Conservation (phyloP, 2,329 filamentous ascomycete genomes). For the Fusarium scirpi region DNA sequence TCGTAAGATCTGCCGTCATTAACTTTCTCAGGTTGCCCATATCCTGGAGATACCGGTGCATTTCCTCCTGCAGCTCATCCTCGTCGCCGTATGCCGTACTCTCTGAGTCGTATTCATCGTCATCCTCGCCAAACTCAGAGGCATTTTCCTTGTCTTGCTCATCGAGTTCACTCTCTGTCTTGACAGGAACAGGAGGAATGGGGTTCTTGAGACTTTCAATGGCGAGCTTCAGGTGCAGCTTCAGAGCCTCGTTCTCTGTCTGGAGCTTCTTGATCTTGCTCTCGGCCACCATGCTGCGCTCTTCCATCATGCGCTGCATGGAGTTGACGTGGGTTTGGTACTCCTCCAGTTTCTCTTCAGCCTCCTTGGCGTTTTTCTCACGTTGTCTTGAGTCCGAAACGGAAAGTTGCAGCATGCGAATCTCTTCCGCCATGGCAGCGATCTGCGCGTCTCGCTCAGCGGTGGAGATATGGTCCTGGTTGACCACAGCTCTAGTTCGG, state of each 20-base stretch:
- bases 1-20: constrained; percentile 81
- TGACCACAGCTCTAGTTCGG: constrained; percentile 92
- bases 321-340: constrained; percentile 91
- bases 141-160: constrained; percentile 55
- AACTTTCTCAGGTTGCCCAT: constrained; percentile 72
- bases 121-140: constrained; percentile 71
- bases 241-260: constrained; percentile 89
- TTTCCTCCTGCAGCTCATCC: constrained; percentile 82
- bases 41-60: constrained; percentile 86
- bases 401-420: constrained; percentile 83
- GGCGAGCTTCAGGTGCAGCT: constrained; percentile 88
- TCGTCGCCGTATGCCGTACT: constrained; percentile 60
- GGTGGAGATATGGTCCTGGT: constrained; percentile 92
- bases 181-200: constrained; percentile 72
- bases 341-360: constrained; percentile 89
- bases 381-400: constrained; percentile 73
- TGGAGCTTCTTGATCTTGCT: constrained; percentile 92
- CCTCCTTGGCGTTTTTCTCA: constrained; percentile 81
- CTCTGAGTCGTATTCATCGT: constrained; percentile 64
- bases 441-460: constrained; percentile 97
- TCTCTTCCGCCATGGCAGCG: constrained; percentile 93
- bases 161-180: constrained; percentile 46
- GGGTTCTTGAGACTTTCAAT: constrained; percentile 91
- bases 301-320: constrained; percentile 97
- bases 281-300: constrained; percentile 88